Conservation (phyloP, 805 yeast species). For the Sungouiozyma ichnusensis region DNA sequence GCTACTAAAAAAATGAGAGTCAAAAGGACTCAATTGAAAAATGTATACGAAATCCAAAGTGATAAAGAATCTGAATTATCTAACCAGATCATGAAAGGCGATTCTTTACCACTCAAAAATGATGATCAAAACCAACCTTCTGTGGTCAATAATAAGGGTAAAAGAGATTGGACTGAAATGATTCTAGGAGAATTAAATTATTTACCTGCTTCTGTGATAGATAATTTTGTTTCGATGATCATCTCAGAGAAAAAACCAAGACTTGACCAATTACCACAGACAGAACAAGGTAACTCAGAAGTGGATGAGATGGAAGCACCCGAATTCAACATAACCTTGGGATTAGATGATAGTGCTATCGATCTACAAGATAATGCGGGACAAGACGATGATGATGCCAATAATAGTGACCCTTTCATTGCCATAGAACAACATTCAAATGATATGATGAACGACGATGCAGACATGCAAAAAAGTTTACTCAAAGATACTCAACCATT, state of each 20-base stretch:
- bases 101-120: too few species aligned
- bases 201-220: slow-evolving; percentile 12
- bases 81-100: slow-evolving; percentile 14
- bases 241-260: slow-evolving; percentile 15
- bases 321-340: slow-evolving; percentile 18
- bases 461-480: neutral
- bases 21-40: slow-evolving; percentile 8
- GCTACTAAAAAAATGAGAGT: slow-evolving; percentile 4
- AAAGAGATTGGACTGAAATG: slow-evolving; percentile 19
- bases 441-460: neutral
- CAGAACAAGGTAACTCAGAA: slow-evolving; percentile 3
- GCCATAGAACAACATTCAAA: neutral
- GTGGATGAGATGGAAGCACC: slow-evolving; percentile 10
- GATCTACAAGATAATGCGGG: neutral
- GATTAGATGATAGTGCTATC: slow-evolving; percentile 13
- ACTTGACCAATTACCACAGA: neutral
- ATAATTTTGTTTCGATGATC: slow-evolving; percentile 10
- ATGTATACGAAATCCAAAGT: slow-evolving; percentile 9
- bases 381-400: slow-evolving; percentile 4
- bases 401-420: neutral
- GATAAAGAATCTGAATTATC: slow-evolving; percentile 8
- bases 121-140: too few species aligned
- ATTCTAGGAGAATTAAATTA: slow-evolving; percentile 8
- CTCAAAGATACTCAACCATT: slow-evolving; percentile 1
- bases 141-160: slow-evolving; percentile 1